A percentile compares a stretch with the other conserved stretches of the same genome.
Conservation (phyloP, 2,329 filamentous ascomycete species). For the Zelopaecilomyces penicillatus region DNA sequence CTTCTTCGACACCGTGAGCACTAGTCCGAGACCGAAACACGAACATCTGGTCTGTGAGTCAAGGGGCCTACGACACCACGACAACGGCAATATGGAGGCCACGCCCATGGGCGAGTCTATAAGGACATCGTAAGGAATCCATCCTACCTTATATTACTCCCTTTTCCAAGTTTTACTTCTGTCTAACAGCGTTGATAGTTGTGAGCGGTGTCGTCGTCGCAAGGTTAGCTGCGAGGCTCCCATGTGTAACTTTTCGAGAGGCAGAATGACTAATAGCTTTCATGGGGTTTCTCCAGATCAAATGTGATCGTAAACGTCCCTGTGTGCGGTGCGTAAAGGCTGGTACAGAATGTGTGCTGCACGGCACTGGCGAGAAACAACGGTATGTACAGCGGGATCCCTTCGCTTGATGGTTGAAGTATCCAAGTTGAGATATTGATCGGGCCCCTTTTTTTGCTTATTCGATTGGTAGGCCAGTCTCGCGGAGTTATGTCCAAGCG, state of each 20-base stretch:
- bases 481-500: conserved; percentile 38
- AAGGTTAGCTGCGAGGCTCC: conserved; percentile 23
- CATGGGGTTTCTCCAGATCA: conserved; percentile 30
- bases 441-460: background rate
- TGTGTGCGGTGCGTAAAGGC: conserved; percentile 41
- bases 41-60: too few relatives aligned
- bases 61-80: too few relatives aligned
- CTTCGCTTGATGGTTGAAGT: too few relatives aligned
- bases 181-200: conserved; percentile 18
- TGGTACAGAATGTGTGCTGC: conserved; percentile 30
- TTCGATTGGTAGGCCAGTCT: conserved; percentile 28
- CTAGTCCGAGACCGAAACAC: too few relatives aligned
- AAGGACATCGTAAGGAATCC: conserved; percentile 26
- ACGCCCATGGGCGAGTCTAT: conserved; percentile 27
- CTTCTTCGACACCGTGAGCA: too few relatives aligned
- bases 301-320: conserved; percentile 43
- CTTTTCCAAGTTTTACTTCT: background rate
- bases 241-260: background rate
- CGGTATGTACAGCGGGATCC: conserved; percentile 18
- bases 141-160: background rate
- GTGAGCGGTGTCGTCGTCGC: conserved; percentile 34
- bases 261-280: conserved; percentile 13
- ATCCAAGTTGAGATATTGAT: too few relatives aligned
- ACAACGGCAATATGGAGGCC: conserved; percentile 19
- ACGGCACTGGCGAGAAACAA: conserved; percentile 34